Evolutionary conservation across 768 basidiomycete species (phyloP), one percentile per base, ranked within the genome.

Genomic region (Tricholoma furcatifolium): DNA sequence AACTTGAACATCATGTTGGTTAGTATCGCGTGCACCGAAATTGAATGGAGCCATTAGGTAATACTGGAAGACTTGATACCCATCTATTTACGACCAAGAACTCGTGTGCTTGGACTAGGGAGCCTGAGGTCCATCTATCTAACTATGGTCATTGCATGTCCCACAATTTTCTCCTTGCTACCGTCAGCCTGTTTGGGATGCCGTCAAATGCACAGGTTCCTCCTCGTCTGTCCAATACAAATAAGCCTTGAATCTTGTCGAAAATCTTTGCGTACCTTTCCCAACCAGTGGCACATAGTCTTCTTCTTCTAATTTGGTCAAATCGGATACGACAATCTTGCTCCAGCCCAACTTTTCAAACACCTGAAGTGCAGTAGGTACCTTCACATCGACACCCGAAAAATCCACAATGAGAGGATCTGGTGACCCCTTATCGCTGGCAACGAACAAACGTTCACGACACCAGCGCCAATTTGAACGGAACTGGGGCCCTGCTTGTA

Each of bases 1-100:
- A 49, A 42, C 42, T 38, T 56, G 36, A 18, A 32, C 31, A 55
- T 41, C 60, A 63, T 59, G 34, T 34, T 43, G 39, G 8, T 40
- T 48, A 2, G 52, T 36, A 14, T 48, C 36, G 36, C 31, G 42
- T 41, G 43, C 8, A 32, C 45, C n/a, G 30, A 47, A 47, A 36
- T 35, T 50, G 40, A 34, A 20, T 32, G 14, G 24, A 17, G 27
- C 14, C n/a, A 54, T 53, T 46, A 49, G 3, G 27, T 27, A 27
- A 27, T 27, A n/a, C n/a, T n/a, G n/a, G n/a, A n/a, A n/a, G n/a
- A n/a, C n/a, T n/a, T n/a, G n/a, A n/a, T n/a, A n/a, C n/a, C n/a
- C n/a, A n/a, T n/a, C n/a, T n/a, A n/a, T n/a, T n/a, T n/a, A n/a
- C n/a, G n/a, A n/a, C n/a, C n/a, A n/a, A n/a, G n/a, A n/a, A n/a